Conservation (phyloP, 78 protist genomes). For the Dictyostelium brefeldianum region DNA sequence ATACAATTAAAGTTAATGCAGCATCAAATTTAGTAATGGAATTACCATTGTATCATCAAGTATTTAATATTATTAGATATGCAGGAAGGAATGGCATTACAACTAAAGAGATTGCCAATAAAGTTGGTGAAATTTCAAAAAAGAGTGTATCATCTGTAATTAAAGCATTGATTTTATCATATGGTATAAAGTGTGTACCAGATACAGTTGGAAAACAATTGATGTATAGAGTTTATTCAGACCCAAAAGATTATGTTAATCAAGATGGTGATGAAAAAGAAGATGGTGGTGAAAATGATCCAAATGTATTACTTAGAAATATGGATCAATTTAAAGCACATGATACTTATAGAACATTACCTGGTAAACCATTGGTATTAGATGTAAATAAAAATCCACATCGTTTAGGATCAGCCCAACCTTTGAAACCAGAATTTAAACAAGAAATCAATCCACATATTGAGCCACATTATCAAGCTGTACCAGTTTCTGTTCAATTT, state of each 20-base stretch:
- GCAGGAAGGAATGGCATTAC: constrained; percentile 11
- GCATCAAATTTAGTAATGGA: constrained; percentile 8
- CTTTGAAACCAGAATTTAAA: too few species aligned
- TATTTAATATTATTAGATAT: neutral
- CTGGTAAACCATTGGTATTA: too few species aligned
- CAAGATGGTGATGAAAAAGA: neutral
- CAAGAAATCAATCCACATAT: too few species aligned
- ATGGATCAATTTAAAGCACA: neutral
- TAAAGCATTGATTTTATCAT: neutral
- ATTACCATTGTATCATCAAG: neutral
- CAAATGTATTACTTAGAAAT: constrained; percentile 3
- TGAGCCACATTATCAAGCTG: neutral
- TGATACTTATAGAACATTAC: too few species aligned
- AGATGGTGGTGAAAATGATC: neutral
- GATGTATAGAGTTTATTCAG: neutral
- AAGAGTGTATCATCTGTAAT: neutral
- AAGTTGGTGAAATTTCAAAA: neutral
- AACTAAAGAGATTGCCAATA: neutral
- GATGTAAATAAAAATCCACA: too few species aligned
- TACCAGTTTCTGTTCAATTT: neutral
- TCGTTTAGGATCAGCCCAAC: too few species aligned
- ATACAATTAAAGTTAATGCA: neutral
- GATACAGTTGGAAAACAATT: constrained; percentile 22
- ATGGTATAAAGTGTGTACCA: neutral
- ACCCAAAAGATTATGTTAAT: neutral